A percentile compares a stretch with the other conserved stretches of the same genome.
Conservation (phyloP, 2,329 filamentous ascomycete species). For the Pseudopyricularia cyperi region DNA sequence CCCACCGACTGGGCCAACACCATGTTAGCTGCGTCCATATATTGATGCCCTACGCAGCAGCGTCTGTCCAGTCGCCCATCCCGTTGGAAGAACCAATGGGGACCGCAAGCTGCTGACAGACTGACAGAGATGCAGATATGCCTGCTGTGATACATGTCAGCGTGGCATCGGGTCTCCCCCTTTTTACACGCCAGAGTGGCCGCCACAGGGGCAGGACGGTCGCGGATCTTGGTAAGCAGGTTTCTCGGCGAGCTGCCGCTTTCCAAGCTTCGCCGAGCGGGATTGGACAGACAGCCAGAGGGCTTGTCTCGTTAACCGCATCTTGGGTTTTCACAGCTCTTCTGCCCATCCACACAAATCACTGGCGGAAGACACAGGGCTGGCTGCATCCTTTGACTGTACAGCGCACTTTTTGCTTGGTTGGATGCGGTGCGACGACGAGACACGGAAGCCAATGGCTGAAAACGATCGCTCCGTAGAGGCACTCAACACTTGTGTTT, state of each 20-base stretch:
- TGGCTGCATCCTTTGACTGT: background rate
- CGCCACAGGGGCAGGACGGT: background rate
- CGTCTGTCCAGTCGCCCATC: background rate
- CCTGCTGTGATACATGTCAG: background rate
- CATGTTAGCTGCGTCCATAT: too few relatives aligned
- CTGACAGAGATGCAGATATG: background rate
- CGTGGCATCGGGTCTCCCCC: background rate
- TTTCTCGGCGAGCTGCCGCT: background rate
- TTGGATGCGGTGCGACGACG: background rate
- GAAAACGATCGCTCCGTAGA: background rate
- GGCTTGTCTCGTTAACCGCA: background rate
- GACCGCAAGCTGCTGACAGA: background rate
- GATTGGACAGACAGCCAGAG: too few relatives aligned
- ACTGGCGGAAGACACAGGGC: background rate
- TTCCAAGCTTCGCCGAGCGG: too few relatives aligned
- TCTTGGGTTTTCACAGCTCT: background rate
- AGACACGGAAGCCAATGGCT: background rate
- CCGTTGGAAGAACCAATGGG: background rate
- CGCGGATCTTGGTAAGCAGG: background rate
- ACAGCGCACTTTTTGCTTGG: background rate
- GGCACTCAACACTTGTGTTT: background rate
- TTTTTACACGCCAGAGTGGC: background rate
- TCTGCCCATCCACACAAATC: background rate
- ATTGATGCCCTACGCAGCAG: too few relatives aligned
- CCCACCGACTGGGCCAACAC: too few relatives aligned